Evolutionary conservation across 306 rosid species (phyloP), one percentile per base, ranked within the genome.

Genomic region (Bauhinia variegata): DNA sequence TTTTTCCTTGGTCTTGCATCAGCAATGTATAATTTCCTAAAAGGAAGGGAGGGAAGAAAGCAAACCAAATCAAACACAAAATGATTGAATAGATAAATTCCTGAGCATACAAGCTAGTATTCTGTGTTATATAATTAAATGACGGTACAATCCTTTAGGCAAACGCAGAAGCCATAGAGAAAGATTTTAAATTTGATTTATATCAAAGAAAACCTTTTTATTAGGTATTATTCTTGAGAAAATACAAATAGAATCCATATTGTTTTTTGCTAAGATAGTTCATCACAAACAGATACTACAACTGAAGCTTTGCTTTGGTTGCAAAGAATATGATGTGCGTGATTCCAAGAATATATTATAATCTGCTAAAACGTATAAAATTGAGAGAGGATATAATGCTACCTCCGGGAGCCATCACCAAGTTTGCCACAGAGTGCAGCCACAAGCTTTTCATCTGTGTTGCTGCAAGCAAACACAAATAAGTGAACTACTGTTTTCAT

Each of bases 1-100:
- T 93, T 93, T 79, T 88, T 93, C 73, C 97, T 87, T 17, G 96
- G 99, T 68, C 99, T 87, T 9, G 99, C 99, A 80, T 93, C 99
- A 37, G 89, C 96, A 19, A 93, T 93, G 79, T 90, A 93, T 59
- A 93, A 83, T 86, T 93, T 93, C 88, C 99, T 93, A 55, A 47
- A 65, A 47, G 28, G 28, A 30, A 53, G 54, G 56, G 49, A 14
- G 7, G 51, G 42, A 51, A 16, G n/a, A 15, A 53, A 54, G 31
- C 33, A 5, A 34, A 37, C 34, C 10, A 12, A 44, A 30, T 28
- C n/a, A 23, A 19, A 49, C 54, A 30, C 49, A 65, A 18, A 39
- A n/a, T 64, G 19, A 28, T 5, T 36, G 7, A 16, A 43, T n/a
- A 12, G n/a, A 65, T 23, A 6, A 52, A 12, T 60, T 49, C 6